Conservation (phyloP, 305 asterid genomes). For the Fraxinus paxiana region DNA sequence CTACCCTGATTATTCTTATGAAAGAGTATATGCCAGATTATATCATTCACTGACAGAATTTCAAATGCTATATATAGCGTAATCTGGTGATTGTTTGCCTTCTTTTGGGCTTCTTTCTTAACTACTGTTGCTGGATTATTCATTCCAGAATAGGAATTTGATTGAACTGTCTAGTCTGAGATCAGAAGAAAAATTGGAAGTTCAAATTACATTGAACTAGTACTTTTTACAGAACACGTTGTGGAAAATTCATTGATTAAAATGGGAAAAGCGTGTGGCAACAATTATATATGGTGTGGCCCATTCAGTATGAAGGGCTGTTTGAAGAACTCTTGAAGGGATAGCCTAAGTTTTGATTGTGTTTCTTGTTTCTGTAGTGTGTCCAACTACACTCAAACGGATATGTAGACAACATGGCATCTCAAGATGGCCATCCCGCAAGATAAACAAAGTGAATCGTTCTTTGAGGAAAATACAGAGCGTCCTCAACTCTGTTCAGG, state of each 20-base stretch:
- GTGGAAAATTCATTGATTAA: not conserved
- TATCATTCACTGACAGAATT: not conserved
- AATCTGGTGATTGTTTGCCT: not conserved
- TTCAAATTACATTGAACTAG: not conserved
- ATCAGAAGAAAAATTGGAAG: not conserved
- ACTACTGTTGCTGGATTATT: not conserved
- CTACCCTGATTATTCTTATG: not conserved
- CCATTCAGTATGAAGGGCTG: not conserved
- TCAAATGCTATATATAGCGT: not conserved
- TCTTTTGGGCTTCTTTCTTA: not conserved
- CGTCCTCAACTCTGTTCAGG: slow-evolving; percentile 83
- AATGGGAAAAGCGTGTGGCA: not conserved
- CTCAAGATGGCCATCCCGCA: slow-evolving; percentile 93
- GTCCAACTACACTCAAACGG: slow-evolving; percentile 89
- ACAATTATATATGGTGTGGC: not conserved
- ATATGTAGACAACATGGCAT: slow-evolving; percentile 91
- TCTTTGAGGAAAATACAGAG: slow-evolving; percentile 73
- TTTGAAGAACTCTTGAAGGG: not conserved
- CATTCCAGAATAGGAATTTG: not conserved
- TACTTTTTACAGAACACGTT: not conserved
- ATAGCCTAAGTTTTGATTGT: not conserved
- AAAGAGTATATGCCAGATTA: not conserved
- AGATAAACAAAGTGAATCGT: slow-evolving; percentile 83
- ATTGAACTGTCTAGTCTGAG: not conserved
- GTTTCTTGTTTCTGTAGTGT: slow-evolving; percentile 49